These are phyloP conservation scores for Gossypium raimondii DNA, from an alignment of 345 rosid species.

Conservation along the genomic window DNA sequence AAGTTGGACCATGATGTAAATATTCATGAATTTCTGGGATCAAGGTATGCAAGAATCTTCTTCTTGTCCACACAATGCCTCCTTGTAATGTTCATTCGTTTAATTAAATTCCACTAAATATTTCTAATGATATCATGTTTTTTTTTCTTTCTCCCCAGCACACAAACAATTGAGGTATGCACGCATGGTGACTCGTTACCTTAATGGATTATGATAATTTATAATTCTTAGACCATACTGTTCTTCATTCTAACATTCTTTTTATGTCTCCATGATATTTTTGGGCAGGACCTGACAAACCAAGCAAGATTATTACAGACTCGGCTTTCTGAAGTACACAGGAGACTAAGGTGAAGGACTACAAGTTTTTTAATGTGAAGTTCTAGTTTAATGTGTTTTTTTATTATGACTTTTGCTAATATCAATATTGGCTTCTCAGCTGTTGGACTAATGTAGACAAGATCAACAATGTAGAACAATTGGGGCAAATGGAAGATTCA, in stretches of 20 bases:
- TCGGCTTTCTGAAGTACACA: constrained; percentile 46
- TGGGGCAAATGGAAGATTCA: constrained; percentile 57
- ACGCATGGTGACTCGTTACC: background rate
- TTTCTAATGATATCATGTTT: constrained; percentile 15
- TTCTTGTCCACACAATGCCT: background rate
- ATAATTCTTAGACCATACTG: background rate
- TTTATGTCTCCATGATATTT: constrained; percentile 8
- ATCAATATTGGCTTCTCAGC: constrained; percentile 34
- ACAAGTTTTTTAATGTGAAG: constrained; percentile 10
- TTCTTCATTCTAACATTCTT: constrained; percentile 16
- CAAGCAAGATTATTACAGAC: constrained; percentile 40
- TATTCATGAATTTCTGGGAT: constrained; percentile 62
- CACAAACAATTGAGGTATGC: constrained; percentile 62
- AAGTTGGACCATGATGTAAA: constrained; percentile 84
- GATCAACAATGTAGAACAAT: constrained; percentile 51
- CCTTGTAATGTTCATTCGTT: background rate
- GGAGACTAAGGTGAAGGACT: constrained; percentile 48
- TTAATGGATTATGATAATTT: constrained; percentile 7
- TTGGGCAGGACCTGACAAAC: constrained; percentile 40
- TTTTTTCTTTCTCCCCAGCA: constrained; percentile 37
- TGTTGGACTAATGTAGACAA: constrained; percentile 59
- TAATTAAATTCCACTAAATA: background rate
- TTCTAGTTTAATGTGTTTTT: background rate
- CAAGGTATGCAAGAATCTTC: constrained; percentile 37
- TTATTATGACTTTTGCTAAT: background rate